These are phyloP conservation scores for Beauveria asiatica DNA, from an alignment of 2,329 filamentous ascomycete genomes.

Conservation along the genomic window DNA sequence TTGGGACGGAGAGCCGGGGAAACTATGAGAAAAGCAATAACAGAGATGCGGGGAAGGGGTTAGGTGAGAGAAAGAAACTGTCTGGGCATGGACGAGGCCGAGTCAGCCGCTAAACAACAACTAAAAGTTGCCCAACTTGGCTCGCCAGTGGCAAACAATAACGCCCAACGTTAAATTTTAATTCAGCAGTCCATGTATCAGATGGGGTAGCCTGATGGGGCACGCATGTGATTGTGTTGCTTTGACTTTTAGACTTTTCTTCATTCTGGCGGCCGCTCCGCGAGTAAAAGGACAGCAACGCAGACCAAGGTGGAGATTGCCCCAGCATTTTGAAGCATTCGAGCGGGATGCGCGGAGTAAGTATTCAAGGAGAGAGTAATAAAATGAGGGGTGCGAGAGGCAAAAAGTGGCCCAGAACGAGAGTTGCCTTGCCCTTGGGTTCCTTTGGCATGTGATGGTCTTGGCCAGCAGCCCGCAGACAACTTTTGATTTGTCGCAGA, in stretches of 20 bases:
- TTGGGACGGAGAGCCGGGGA: slow-evolving; percentile 5
- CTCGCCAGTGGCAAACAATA: neutral
- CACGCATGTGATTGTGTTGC: slow-evolving; percentile 4
- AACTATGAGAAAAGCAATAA: neutral
- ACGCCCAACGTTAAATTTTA: neutral
- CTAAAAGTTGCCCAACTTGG: neutral
- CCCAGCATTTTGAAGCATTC: neutral
- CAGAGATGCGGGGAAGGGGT: slow-evolving; percentile 6
- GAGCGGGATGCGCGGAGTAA: neutral
- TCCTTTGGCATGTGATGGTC: no score
- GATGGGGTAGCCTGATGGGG: neutral
- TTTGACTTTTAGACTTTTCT: neutral
- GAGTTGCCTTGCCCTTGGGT: no score
- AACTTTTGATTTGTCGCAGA: no score
- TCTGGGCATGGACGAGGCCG: neutral
- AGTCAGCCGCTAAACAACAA: neutral
- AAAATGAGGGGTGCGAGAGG: neutral
- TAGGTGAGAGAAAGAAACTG: neutral
- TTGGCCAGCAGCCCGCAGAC: no score
- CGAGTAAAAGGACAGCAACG: neutral
- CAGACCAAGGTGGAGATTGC: neutral
- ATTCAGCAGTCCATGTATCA: neutral
- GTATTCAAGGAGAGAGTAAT: neutral
- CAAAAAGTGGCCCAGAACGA: no score
- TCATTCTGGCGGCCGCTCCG: neutral